phyloP scores from a whole-genome alignment of 495 filamentous ascomycete genomes.

The Podospora sp. region DNA sequence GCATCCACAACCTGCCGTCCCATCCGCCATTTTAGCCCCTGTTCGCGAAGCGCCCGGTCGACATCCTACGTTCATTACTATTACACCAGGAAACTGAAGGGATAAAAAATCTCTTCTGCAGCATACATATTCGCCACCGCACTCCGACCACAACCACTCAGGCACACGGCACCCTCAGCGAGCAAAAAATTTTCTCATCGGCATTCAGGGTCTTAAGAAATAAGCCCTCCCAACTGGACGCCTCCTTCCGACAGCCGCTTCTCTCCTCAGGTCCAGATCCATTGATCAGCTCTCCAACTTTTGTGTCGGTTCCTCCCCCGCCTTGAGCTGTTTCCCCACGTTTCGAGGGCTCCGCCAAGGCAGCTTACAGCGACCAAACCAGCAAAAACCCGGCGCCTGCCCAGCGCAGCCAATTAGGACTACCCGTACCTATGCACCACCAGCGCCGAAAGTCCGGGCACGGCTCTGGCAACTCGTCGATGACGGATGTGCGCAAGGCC shows the following conservation, averaged over 20 bases:
- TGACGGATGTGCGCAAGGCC: conserved; percentile 52
- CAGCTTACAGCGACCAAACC: conserved; percentile 23
- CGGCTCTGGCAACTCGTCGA: conserved; percentile 50
- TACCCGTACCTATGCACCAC: conserved; percentile 46
- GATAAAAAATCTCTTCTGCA: conserved; percentile 37
- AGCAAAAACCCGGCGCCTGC: conserved; percentile 13
- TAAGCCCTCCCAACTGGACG: conserved; percentile 15
- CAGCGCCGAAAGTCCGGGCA: conserved; percentile 53
- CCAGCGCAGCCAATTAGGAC: conserved; percentile 33
- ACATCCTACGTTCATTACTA: not conserved
- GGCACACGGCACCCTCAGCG: not conserved
- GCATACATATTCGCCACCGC: conserved; percentile 40
- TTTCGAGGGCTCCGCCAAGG: conserved; percentile 8
- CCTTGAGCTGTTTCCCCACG: conserved; percentile 20
- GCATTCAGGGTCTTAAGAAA: conserved; percentile 15
- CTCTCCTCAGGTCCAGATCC: conserved; percentile 1
- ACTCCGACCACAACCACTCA: conserved; percentile 19
- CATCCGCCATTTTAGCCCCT: conserved; percentile 10
- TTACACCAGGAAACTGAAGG: conserved; percentile 5
- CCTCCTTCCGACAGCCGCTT: not conserved
- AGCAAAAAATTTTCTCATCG: conserved; percentile 14
- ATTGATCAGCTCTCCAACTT: not conserved
- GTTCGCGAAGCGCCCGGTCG: conserved; percentile 4
- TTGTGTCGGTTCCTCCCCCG: conserved; percentile 9
- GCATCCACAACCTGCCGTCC: conserved; percentile 5